Evolutionary conservation across 768 basidiomycete genomes (phyloP).

Genomic region (Tubosaeta sp.): DNA sequence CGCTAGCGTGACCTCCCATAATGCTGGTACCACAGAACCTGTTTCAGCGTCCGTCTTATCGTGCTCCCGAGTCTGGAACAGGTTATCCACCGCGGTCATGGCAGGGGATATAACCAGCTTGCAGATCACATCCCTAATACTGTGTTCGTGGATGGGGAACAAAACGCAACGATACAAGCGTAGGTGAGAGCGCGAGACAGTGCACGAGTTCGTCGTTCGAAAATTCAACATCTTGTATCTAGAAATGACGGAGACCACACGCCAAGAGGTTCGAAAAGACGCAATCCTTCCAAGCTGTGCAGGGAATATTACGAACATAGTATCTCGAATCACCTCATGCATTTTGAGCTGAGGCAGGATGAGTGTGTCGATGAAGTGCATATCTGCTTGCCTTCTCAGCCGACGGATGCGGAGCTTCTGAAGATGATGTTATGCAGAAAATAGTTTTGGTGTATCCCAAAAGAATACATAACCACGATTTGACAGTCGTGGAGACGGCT

Average conservation of each 20-base stretch:
- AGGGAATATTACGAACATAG: background rate
- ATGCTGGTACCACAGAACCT: background rate
- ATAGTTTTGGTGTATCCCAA: slow-evolving; percentile 10
- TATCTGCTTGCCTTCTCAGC: background rate
- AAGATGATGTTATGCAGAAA: too few species aligned
- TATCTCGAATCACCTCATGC: slow-evolving; percentile 11
- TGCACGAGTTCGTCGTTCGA: slow-evolving; percentile 15
- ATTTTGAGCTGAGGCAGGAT: slow-evolving; percentile 13
- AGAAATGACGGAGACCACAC: slow-evolving; percentile 11
- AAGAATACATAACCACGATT: slow-evolving; percentile 16
- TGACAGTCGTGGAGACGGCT: slow-evolving; percentile 5
- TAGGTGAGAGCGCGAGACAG: slow-evolving; percentile 12
- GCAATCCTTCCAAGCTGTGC: background rate
- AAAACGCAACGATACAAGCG: slow-evolving; percentile 9
- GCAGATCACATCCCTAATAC: slow-evolving; percentile 3
- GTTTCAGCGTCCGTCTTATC: background rate
- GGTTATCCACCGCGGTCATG: background rate
- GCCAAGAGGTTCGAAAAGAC: slow-evolving; percentile 13
- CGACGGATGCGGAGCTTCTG: slow-evolving; percentile 15
- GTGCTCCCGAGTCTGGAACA: background rate
- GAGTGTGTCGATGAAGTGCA: slow-evolving; percentile 4
- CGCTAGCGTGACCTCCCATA: slow-evolving; percentile 14
- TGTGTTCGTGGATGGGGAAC: slow-evolving; percentile 13
- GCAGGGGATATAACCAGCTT: slow-evolving; percentile 1
- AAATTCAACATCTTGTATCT: slow-evolving; percentile 11